Base-by-base conservation (phyloP, 2,329 filamentous ascomycete genomes). In the Fusarium sp. region DNA sequence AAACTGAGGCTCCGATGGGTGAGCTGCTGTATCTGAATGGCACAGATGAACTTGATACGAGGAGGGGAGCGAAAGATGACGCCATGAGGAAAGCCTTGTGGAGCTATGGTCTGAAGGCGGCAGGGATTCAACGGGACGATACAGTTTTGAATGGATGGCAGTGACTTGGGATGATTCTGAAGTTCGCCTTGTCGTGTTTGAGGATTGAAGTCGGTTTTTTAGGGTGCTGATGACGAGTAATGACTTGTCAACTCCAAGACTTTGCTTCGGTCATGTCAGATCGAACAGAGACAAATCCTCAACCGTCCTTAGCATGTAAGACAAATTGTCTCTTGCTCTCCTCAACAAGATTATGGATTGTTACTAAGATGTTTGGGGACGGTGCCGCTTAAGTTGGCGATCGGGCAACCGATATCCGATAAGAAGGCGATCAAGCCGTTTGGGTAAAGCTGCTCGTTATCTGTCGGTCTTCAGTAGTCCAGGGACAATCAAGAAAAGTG, bases 11-110 rank as follows among this genome's bases (percentile, higher is more conserved):
- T 18, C 71, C 77, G 33, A 71, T 61, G n/a, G 81, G 77, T 15
- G 79, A 78, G 61, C 61, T 70, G 26, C 48, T 81, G 31, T 83
- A 83, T 65, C 68, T 83, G 24, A 79, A 83, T 57, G 82, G 82
- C 11, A 76, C 74, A 39, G 78, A 80, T 11, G 73, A 76, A 56
- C 22, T 68, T 7, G 75, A 77, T 53, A 78, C 76, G 7, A 74
- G 75, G 20, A 74, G 71, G 24, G 82, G 82, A 48, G 75, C 79
- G 3, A 77, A 63, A 65, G 80, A 83, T 55, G 73, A 42, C 18
- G 47, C 35, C 31, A 81, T 82, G 58, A 75, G 79, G 44, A 78
- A 68, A 28, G 60, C 68, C 22, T 33, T 83, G 61, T 83, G 82
- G 81, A 67, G 57, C 15, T 81, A 81, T 47, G 74, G 78, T 2